phyloP scores from a whole-genome alignment of 1,139 yeast species.

The Saccharomyces hybrid region DNA sequence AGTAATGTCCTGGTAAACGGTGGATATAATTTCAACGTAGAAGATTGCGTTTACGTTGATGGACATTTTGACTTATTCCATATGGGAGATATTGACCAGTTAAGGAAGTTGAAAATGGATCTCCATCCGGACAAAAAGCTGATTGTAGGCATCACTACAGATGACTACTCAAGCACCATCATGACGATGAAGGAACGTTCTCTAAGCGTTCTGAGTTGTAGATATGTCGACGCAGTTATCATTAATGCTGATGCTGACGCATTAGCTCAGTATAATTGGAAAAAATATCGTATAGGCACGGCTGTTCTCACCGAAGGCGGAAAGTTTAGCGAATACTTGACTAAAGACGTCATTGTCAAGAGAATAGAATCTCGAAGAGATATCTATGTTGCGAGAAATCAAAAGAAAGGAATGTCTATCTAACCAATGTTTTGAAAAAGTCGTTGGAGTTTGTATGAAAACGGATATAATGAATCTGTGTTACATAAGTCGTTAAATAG shows the following conservation, averaged over 20 bases:
- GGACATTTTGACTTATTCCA: constrained; percentile 91
- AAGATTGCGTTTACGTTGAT: constrained; percentile 51
- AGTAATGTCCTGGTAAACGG: constrained; percentile 29
- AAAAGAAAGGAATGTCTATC: constrained; percentile 28
- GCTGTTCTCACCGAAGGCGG: constrained; percentile 15
- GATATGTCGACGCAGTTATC: constrained; percentile 65
- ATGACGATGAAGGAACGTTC: constrained; percentile 85
- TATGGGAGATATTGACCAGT: constrained; percentile 78
- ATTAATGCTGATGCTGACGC: constrained; percentile 20
- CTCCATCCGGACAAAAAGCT: constrained; percentile 34
- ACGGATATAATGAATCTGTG: neutral
- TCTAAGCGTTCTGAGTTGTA: constrained; percentile 80
- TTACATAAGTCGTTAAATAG: constrained; percentile 2
- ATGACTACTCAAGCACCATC: constrained; percentile 60
- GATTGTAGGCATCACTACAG: constrained; percentile 69
- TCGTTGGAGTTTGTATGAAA: neutral
- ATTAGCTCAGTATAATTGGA: neutral
- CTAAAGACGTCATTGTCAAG: constrained; percentile 28
- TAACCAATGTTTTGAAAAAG: neutral
- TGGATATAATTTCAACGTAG: constrained; percentile 16
- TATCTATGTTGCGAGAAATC: constrained; percentile 32
- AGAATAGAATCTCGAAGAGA: constrained; percentile 29
- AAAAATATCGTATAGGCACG: constrained; percentile 8
- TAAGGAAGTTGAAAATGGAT: constrained; percentile 30
- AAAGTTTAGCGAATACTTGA: constrained; percentile 29